Evolutionary conservation across 768 basidiomycete species (phyloP).

Genomic region (Amanita brunnescens): DNA sequence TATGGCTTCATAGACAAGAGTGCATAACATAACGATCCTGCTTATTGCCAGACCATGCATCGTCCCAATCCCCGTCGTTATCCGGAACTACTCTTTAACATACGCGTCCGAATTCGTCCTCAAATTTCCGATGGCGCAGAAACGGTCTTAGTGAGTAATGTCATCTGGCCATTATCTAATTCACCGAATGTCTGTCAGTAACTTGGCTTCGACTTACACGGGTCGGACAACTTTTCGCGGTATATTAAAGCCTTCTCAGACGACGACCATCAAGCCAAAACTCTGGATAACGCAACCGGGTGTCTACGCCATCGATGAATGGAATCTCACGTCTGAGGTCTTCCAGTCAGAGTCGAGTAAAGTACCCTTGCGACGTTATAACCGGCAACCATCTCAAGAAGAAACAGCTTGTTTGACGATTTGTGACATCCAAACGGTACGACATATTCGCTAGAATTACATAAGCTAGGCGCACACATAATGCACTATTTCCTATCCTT

Average conservation of each 20-base stretch:
- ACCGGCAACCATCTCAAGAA: slow-evolving; percentile 22
- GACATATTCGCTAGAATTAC: slow-evolving; percentile 2
- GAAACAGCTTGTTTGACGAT: slow-evolving; percentile 25
- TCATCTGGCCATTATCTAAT: background rate
- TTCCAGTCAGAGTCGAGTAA: slow-evolving; percentile 2
- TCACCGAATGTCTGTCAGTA: background rate
- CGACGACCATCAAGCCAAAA: slow-evolving; percentile 33
- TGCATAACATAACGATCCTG: background rate
- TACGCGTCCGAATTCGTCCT: slow-evolving; percentile 25
- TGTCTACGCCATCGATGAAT: slow-evolving; percentile 53
- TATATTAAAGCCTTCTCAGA: slow-evolving; percentile 40
- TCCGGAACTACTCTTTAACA: slow-evolving; percentile 69
- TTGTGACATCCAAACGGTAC: slow-evolving; percentile 17
- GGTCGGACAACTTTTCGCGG: slow-evolving; percentile 66
- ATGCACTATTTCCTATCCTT: slow-evolving; percentile 17
- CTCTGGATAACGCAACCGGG: slow-evolving; percentile 61
- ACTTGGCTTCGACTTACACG: slow-evolving; percentile 44
- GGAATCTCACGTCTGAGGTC: slow-evolving; percentile 49
- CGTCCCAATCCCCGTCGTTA: slow-evolving; percentile 41
- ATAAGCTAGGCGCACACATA: slow-evolving; percentile 1
- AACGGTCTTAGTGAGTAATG: slow-evolving; percentile 1
- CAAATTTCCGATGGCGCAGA: slow-evolving; percentile 16
- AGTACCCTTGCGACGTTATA: slow-evolving; percentile 24
- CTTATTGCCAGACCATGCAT: slow-evolving; percentile 40
- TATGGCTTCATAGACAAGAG: background rate